Percentiles rank a stretch among this genome's conserved stretches.
These are phyloP conservation scores for Samsoniella hepiali DNA, from an alignment of 2,329 filamentous ascomycete species.

Conservation along the genomic window DNA sequence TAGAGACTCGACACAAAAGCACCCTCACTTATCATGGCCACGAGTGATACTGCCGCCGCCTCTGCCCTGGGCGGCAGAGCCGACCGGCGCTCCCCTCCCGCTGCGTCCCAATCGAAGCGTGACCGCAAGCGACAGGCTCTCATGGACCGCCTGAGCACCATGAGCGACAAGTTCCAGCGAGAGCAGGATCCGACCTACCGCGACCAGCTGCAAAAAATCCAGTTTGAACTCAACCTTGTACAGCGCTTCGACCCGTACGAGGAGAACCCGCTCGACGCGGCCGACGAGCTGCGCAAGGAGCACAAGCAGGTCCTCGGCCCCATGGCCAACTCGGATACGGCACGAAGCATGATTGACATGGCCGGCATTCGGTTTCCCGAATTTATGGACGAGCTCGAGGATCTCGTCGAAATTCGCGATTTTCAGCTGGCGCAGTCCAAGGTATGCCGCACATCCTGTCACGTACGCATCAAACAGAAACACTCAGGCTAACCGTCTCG, in stretches of 20 bases:
- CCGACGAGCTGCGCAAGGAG: conserved; percentile 59
- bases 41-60: conserved; percentile 36
- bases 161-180: conserved; percentile 73
- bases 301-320: conserved; percentile 46
- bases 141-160: conserved; percentile 70
- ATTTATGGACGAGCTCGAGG: conserved; percentile 83
- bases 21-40: conserved; percentile 33
- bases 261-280: conserved; percentile 67
- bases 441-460: conserved; percentile 49
- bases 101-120: conserved; percentile 67
- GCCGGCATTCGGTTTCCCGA: conserved; percentile 82
- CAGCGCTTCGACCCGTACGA: conserved; percentile 80
- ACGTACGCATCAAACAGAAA: neutral
- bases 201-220: conserved; percentile 86
- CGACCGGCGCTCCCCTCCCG: conserved; percentile 37
- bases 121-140: conserved; percentile 86
- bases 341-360: conserved; percentile 62
- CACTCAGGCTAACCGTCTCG: neutral
- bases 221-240: conserved; percentile 83
- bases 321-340: conserved; percentile 38
- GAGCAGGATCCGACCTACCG: conserved; percentile 83
- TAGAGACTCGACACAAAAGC: neutral
- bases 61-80: conserved; percentile 32
- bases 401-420: conserved; percentile 83
- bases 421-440: conserved; percentile 75